Evolutionary conservation across 129 eudicot genomes (phyloP), one percentile per base, ranked within the genome.

Genomic region (Lactuca sativa): DNA sequence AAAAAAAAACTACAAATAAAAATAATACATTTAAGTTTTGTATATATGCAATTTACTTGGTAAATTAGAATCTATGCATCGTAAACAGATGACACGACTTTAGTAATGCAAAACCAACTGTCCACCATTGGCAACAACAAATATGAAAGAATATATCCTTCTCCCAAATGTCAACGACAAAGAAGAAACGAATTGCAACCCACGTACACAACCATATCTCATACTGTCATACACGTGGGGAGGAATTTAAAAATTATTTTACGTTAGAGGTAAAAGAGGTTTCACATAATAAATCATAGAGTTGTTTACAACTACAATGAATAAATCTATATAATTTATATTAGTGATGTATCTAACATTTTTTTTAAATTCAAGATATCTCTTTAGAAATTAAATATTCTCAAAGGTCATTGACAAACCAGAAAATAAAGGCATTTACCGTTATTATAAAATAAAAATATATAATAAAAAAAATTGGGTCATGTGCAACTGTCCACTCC

Each of bases 31-130:
- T 25, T 57, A 30, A 25, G 21, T 54, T 13, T 7, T 54, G 40
- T 36, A 36, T 3, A 36, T 36, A 43, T 43, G 49, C 49, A 7
- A 43, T 43, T 43, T 43, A 43, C 59, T 25, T 31, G 40, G 34
- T 58, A 58, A 30, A 58, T 12, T 59, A 32, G 34, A n/a, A 59
- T 59, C 10, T 43, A 43, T 43, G 30, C 30, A 25, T 43, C 49
- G 11, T 12, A 59, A 13, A 34, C 10, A 17, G 6, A 33, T 9
- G 21, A 60, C 11, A 15, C 38, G 15, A 57, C 8, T 33, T 51
- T 75, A 58, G 74, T 52, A 51, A 62, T 75, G 74, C 69, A 74
- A 75, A 67, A 75, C 80, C 74, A 67, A 59, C 56, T 75, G 74
- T 75, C 68, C 62, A 75, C 74, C 67, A 74, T 64, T 60, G 6